Evolutionary conservation across 2,329 filamentous ascomycete genomes (phyloP).

Genomic region (Fusarium sp.): DNA sequence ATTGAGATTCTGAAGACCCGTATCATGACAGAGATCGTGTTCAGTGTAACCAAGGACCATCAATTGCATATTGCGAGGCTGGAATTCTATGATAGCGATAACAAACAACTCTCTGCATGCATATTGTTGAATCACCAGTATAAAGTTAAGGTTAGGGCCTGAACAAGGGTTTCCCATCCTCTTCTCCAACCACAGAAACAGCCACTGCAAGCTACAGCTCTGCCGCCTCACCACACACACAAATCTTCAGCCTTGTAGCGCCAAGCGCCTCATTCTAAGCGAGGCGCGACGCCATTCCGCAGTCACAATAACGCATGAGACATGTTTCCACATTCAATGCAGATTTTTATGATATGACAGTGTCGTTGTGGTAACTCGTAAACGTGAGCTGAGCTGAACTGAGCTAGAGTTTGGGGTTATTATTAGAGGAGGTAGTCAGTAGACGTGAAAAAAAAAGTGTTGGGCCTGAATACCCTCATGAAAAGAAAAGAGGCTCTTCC

Average conservation of each 20-base stretch:
- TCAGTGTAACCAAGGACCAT: background rate
- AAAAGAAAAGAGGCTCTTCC: background rate
- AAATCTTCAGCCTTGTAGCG: conserved; percentile 11
- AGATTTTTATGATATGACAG: background rate
- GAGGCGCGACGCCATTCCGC: background rate
- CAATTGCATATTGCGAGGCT: background rate
- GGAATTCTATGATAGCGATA: no score
- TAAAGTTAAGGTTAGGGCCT: conserved; percentile 27
- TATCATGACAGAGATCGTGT: background rate
- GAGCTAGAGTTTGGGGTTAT: background rate
- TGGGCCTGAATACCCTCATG: conserved; percentile 1
- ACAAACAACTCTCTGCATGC: background rate
- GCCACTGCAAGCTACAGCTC: background rate
- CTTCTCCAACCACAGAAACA: background rate
- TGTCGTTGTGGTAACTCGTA: background rate
- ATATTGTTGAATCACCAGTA: background rate
- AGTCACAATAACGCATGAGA: background rate
- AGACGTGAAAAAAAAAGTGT: background rate
- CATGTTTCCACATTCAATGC: background rate
- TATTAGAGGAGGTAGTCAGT: background rate
- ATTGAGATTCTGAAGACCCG: rapidly evolving
- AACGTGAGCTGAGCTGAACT: background rate
- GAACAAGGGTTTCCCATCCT: conserved; percentile 6
- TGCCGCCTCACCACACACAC: background rate
- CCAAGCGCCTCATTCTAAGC: background rate